These are phyloP conservation scores for Trichoderma asperellum DNA, from an alignment of 2,329 filamentous ascomycete genomes.

Conservation along the genomic window DNA sequence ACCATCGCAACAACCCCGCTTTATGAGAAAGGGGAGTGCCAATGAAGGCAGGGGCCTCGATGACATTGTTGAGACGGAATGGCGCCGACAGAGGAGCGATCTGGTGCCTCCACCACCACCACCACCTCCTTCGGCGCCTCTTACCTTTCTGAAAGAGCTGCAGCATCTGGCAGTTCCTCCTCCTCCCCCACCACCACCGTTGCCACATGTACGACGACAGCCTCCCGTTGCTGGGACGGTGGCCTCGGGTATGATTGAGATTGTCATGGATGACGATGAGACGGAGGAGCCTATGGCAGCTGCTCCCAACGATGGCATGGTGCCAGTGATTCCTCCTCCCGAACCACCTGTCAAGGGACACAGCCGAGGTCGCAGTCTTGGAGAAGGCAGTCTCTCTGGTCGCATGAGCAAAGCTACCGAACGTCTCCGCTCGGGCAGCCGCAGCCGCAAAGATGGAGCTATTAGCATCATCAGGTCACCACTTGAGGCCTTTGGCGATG, in stretches of 20 bases:
- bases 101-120: conserved; percentile 56
- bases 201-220: conserved; percentile 49
- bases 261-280: conserved; percentile 67
- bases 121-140: conserved; percentile 51
- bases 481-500: conserved; percentile 49
- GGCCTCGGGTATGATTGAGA: conserved; percentile 64
- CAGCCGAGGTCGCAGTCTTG: conserved; percentile 60
- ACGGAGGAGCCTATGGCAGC: conserved; percentile 37
- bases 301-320: conserved; percentile 48
- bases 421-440: conserved; percentile 63
- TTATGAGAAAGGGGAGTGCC: conserved; percentile 43
- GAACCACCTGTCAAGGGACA: conserved; percentile 53
- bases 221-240: conserved; percentile 50
- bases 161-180: conserved; percentile 65
- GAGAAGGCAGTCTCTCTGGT: conserved; percentile 56
- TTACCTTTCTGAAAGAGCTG: conserved; percentile 64
- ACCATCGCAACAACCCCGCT: conserved; percentile 37
- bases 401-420: conserved; percentile 63
- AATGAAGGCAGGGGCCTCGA: conserved; percentile 53
- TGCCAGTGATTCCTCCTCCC: conserved; percentile 52
- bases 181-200: conserved; percentile 63
- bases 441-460: conserved; percentile 52
- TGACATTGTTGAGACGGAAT: conserved; percentile 47
- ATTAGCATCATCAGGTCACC: conserved; percentile 35
- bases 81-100: conserved; percentile 57